phyloP scores from a whole-genome alignment of 768 basidiomycete genomes.

The Auricularia sp. region DNA sequence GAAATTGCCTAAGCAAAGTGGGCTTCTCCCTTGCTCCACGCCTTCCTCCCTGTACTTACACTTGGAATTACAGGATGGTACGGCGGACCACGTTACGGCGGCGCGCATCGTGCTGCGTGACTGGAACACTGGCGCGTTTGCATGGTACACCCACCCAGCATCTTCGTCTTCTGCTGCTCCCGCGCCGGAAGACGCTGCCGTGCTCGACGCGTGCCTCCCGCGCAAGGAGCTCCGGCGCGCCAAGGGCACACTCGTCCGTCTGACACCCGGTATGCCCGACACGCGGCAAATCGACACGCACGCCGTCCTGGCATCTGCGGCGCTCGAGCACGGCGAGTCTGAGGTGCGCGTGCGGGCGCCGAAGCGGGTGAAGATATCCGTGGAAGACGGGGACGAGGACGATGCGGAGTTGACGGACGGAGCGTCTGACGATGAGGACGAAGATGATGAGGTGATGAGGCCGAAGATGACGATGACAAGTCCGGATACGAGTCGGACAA shows the following conservation, averaged over 20 bases:
- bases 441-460: constrained; percentile 24
- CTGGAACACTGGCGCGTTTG: constrained; percentile 69
- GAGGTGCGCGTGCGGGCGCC: constrained; percentile 30
- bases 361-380: constrained; percentile 21
- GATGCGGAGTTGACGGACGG: constrained; percentile 31
- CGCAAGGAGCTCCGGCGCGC: constrained; percentile 7
- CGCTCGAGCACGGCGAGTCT: constrained; percentile 28
- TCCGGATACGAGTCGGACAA: constrained; percentile 32
- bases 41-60: too few species aligned
- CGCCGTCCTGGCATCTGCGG: constrained; percentile 13
- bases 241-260: constrained; percentile 18
- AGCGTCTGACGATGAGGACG: constrained; percentile 25
- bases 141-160: constrained; percentile 58
- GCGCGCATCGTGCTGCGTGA: constrained; percentile 74
- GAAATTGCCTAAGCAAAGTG: constrained; percentile 55
- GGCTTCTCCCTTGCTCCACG: too few species aligned
- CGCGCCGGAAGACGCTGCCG: constrained; percentile 30
- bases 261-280: constrained; percentile 8
- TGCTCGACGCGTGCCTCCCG: constrained; percentile 24
- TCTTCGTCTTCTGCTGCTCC: constrained; percentile 18
- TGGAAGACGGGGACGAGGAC: constrained; percentile 31
- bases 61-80: constrained; percentile 34
- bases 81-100: constrained; percentile 59
- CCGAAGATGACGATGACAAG: constrained; percentile 27
- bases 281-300: constrained; percentile 15